Conservation (phyloP, 1,139 yeast species). For the Taphrina pruni region DNA sequence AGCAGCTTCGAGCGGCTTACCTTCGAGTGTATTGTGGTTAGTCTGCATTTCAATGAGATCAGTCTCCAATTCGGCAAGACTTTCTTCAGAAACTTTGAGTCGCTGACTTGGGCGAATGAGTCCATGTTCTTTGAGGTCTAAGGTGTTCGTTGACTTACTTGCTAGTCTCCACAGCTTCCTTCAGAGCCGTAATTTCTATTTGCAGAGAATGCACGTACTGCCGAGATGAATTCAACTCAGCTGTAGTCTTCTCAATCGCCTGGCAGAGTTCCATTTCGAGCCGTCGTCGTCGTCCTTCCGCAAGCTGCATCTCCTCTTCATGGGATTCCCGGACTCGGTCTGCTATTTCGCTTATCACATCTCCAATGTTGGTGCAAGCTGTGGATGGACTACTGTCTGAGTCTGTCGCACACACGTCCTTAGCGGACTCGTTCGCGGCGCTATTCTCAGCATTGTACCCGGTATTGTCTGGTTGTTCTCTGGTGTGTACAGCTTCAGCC, state of each 20-base stretch:
- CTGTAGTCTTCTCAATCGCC: constrained; percentile 12
- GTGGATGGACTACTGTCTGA: background rate
- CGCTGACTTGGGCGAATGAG: background rate
- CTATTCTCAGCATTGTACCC: background rate
- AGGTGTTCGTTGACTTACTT: background rate
- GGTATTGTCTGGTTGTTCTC: background rate
- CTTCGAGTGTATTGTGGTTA: background rate
- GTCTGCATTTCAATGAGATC: background rate
- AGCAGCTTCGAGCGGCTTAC: background rate
- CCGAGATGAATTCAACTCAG: background rate
- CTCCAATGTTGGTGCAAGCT: background rate
- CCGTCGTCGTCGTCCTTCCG: constrained; percentile 4
- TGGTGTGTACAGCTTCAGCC: too few species aligned
- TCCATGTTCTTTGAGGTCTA: background rate
- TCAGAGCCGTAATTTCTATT: background rate
- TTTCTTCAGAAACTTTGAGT: background rate
- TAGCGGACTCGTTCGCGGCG: background rate
- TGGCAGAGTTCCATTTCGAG: constrained; percentile 4
- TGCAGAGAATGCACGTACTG: constrained; percentile 12
- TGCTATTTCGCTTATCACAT: constrained; percentile 9
- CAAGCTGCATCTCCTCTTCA: constrained; percentile 6
- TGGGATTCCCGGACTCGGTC: constrained; percentile 5
- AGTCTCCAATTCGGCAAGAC: background rate
- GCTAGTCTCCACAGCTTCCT: constrained; percentile 8
- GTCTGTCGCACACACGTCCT: background rate